phyloP scores from a whole-genome alignment of 2,329 filamentous ascomycete species.

The Arthrinium puccinioides region DNA sequence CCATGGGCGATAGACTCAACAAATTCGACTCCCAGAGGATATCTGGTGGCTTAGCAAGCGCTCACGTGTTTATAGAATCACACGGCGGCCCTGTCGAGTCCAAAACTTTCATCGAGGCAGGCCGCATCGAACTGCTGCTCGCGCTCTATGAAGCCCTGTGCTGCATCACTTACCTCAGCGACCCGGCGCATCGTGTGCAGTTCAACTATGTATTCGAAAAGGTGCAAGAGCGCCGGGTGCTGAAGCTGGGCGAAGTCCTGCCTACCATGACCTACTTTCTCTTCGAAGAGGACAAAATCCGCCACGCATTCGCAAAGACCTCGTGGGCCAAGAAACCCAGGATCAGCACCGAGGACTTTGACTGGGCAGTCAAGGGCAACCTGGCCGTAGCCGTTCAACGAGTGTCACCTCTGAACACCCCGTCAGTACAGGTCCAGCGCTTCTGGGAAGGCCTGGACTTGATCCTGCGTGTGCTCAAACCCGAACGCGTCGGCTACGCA shows the following conservation, averaged over 20 bases:
- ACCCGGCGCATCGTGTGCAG: slow-evolving; percentile 41
- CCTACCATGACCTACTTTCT: slow-evolving; percentile 82
- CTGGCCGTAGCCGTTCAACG: slow-evolving; percentile 59
- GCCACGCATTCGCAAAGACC: slow-evolving; percentile 59
- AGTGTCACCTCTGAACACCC: slow-evolving; percentile 42
- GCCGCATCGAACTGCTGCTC: slow-evolving; percentile 57
- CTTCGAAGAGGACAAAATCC: slow-evolving; percentile 61
- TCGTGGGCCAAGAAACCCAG: slow-evolving; percentile 59
- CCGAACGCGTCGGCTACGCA: slow-evolving; percentile 68
- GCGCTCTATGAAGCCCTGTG: slow-evolving; percentile 85
- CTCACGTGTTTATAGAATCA: slow-evolving; percentile 42
- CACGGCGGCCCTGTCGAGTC: slow-evolving; percentile 31
- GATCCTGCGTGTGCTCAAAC: slow-evolving; percentile 67
- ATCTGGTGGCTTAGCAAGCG: slow-evolving; percentile 48
- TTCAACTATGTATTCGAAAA: slow-evolving; percentile 82
- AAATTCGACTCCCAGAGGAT: slow-evolving; percentile 56
- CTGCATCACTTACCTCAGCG: slow-evolving; percentile 66
- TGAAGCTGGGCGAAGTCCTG: slow-evolving; percentile 67
- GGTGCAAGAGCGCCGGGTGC: slow-evolving; percentile 69
- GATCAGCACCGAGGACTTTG: slow-evolving; percentile 69
- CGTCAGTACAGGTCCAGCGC: slow-evolving; percentile 46
- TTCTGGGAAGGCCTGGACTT: slow-evolving; percentile 76
- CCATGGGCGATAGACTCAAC: slow-evolving; percentile 51
- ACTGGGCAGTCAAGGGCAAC: slow-evolving; percentile 76
- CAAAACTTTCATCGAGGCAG: slow-evolving; percentile 30